Evolutionary conservation across 2,329 filamentous ascomycete genomes (phyloP), one percentile per base, ranked within the genome.

Genomic region (Monilinia vaccinii-corymbosi): DNA sequence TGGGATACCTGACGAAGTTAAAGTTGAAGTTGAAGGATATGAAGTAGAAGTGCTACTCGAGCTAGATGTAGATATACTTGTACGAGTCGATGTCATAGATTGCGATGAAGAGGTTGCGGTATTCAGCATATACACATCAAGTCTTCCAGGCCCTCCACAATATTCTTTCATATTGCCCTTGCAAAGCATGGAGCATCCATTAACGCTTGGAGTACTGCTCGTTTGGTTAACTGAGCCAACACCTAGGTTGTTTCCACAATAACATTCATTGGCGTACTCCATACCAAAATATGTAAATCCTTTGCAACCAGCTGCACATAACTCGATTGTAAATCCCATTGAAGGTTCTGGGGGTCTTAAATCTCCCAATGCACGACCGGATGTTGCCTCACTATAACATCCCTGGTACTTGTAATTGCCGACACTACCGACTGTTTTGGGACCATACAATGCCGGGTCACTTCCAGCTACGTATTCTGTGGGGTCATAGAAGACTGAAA

Each of bases 201-300:
- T 67, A 1, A 51, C 47, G 28, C 51, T 66, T 18, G 34, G 44
- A 50, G 25, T 55, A 50, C 11, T 58, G 25, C n/a, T 56, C 32
- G 42, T 40, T 40, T 53, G 45, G n/a, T 34, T 56, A 49, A 28
- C 44, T n/a, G 38, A 62, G 44, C 64, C 64, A 2, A 61, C 9
- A 23, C 36, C 51, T 7, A 69, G 49, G 4, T 60, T 64, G 53
- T 70, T 69, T 9, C 71, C 71, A 63, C 71, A 72, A 60, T 68
- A 73, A 47, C 72, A 73, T 61, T 66, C 56, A 16, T 68, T 63
- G 31, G 73, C 70, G 62, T 79, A 69, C 38, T 69, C 63, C 61
- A 67, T 64, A 31, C 66, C 67, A 42, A 64, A 67, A 47, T 65
- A 68, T 28, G 45, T 63, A 38, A 63, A 69, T 2, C 57, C 61